phyloP scores from a whole-genome alignment of 371 early-diverging fungal genomes.

The Lichtheimia hyalospora region DNA sequence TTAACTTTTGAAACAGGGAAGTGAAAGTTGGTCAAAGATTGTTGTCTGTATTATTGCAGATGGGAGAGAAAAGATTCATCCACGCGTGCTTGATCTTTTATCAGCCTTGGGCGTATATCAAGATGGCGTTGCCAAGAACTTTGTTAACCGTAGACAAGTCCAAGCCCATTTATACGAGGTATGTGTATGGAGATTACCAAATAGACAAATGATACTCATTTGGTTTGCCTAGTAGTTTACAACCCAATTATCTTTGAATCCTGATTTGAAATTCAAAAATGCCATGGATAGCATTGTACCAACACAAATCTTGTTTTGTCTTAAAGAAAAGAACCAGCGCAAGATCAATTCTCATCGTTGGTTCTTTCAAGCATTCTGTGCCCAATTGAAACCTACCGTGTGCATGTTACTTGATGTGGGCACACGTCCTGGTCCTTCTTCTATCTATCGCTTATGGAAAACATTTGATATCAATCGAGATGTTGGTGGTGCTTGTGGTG shows the following conservation, averaged over 20 bases:
- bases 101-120: slow-evolving; percentile 90
- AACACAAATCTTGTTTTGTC: slow-evolving; percentile 86
- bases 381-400: slow-evolving; percentile 81
- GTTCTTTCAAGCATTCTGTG: slow-evolving; percentile 94
- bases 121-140: slow-evolving; percentile 81
- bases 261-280: slow-evolving; percentile 63
- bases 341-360: slow-evolving; percentile 97
- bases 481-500: slow-evolving; percentile 95
- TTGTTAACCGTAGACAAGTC: slow-evolving; percentile 58
- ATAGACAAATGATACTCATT: not conserved
- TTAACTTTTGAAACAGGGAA: slow-evolving; percentile 61
- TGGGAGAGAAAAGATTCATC: slow-evolving; percentile 73
- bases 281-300: slow-evolving; percentile 79
- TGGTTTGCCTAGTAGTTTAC: slow-evolving; percentile 64
- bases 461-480: slow-evolving; percentile 87
- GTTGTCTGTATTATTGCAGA: slow-evolving; percentile 88
- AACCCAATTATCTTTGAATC: slow-evolving; percentile 76
- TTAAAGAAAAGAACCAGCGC: slow-evolving; percentile 87
- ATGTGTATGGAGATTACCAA: not conserved
- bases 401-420: slow-evolving; percentile 93
- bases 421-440: slow-evolving; percentile 80
- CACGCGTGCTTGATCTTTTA: slow-evolving; percentile 76
- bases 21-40: slow-evolving; percentile 87
- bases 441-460: slow-evolving; percentile 91
- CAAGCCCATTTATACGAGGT: slow-evolving; percentile 85